Evolutionary conservation across 192 early-diverging fungal species (phyloP), one percentile per base, ranked within the genome.

Genomic region (Haplosporangium gracile): DNA sequence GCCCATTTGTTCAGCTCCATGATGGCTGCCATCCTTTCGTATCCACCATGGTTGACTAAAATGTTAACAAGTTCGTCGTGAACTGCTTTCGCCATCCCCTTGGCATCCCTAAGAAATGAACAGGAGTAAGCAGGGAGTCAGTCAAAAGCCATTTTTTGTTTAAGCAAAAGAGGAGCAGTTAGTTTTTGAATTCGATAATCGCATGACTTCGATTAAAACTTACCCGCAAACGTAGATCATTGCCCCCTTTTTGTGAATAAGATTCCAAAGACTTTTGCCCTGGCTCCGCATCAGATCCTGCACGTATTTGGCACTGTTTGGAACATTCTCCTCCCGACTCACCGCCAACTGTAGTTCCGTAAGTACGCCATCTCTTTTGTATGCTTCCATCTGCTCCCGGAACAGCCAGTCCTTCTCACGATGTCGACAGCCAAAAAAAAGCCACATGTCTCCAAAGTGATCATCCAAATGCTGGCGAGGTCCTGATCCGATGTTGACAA

Each of bases 41-140:
- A 68, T 2, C 89, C 77, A 6, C 85, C 92, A 71, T 93, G 76
- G 32, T 92, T 81, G 5, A 77, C 78, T 0, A 96, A 43, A 55
- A 98, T 92, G 38, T 94, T 92, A 2, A 90, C 91, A 39, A 99
- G 85, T 11, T 94, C 92, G 42, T 93, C 92, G 78, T 99, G 93
- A 22, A 99, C 96, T 55, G 93, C 95, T 82, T 94, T 95, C 49
- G 95, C 96, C 97, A 98, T 98, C 9, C 96, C 95, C 83, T 95
- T 93, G 22, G 95, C 94, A 88, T 97, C 96, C 74, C 95, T 93
- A 77, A 45, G 26, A 65, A 65, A 15, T 10, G 26, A n/a, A 55
- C n/a, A 72, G n/a, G 45, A 89, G 63, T 75, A 91, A 60, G 82
- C 16, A 13, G 20, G 45, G 0, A 76, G 68, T 39, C 34, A 36